Evolutionary conservation across 345 rosid species (phyloP).

Genomic region (Acer campestre): DNA sequence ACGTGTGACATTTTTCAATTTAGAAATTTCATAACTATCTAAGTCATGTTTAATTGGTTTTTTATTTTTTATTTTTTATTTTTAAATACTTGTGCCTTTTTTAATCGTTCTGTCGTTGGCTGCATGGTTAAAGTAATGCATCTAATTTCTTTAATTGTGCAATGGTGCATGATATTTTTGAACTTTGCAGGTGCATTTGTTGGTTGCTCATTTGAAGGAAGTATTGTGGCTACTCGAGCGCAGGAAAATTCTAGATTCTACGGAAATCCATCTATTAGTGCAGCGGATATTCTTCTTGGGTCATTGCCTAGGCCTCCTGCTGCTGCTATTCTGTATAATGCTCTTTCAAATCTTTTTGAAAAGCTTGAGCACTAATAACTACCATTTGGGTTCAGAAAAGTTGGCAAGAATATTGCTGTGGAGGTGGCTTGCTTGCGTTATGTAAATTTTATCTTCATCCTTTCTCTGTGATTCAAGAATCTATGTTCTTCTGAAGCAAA

Average conservation of each 20-base stretch:
- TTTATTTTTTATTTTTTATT: no score
- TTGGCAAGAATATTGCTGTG: background rate
- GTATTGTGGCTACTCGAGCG: conserved; percentile 11
- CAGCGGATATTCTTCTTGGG: conserved; percentile 30
- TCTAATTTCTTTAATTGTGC: background rate
- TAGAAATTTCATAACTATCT: background rate
- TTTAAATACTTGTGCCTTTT: no score
- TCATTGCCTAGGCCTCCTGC: conserved; percentile 29
- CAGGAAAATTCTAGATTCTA: conserved; percentile 29
- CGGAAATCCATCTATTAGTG: conserved; percentile 19
- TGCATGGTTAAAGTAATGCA: background rate
- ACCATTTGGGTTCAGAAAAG: background rate
- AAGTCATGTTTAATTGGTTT: background rate
- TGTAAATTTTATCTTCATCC: conserved; percentile 18
- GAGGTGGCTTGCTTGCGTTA: background rate
- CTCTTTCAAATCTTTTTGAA: conserved; percentile 24
- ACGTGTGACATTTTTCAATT: background rate
- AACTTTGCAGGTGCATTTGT: conserved; percentile 31
- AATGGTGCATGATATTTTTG: background rate
- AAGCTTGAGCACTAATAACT: conserved; percentile 20
- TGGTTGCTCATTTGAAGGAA: conserved; percentile 32
- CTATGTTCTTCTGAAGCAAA: background rate
- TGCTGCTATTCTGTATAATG: conserved; percentile 25
- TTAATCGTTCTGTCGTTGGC: background rate
- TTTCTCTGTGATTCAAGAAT: background rate